Evolutionary conservation across 768 basidiomycete genomes (phyloP).

Genomic region (Exsudoporus frostii): DNA sequence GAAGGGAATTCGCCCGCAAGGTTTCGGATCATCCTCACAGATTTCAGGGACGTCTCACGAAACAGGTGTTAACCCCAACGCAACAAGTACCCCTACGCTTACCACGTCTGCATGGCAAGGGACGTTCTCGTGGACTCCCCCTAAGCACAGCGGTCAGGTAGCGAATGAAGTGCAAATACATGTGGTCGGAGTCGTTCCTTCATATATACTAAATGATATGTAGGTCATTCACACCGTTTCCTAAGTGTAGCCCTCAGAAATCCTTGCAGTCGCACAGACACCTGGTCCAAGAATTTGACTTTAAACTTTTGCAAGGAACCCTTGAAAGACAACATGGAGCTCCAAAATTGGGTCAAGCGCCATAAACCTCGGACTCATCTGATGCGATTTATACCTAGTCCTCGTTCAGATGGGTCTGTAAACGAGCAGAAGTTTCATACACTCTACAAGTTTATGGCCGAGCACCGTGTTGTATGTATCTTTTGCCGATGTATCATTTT

Average conservation of each 20-base stretch:
- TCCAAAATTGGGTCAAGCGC: conserved; percentile 48
- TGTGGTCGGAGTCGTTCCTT: conserved; percentile 24
- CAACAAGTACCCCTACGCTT: conserved; percentile 1
- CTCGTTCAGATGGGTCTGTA: conserved; percentile 32
- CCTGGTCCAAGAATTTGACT: conserved; percentile 49
- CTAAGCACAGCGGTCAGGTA: conserved; percentile 36
- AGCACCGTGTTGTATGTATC: conserved; percentile 44
- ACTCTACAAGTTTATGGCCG: conserved; percentile 41
- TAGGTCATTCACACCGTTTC: conserved; percentile 24
- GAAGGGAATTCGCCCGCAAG: conserved; percentile 32
- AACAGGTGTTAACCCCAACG: neutral
- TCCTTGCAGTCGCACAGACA: conserved; percentile 42
- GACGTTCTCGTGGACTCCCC: conserved; percentile 40
- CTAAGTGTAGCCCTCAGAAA: neutral
- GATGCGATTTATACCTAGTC: conserved; percentile 38
- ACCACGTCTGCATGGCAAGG: conserved; percentile 44
- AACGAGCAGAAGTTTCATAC: conserved; percentile 45
- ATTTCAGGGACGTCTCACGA: conserved; percentile 18
- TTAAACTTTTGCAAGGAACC: conserved; percentile 42
- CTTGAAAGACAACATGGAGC: conserved; percentile 36
- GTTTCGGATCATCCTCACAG: conserved; percentile 14
- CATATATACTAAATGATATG: conserved; percentile 31
- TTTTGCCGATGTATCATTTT: neutral
- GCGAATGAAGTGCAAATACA: conserved; percentile 38
- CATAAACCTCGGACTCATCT: conserved; percentile 34